Evolutionary conservation across 2,329 filamentous ascomycete species (phyloP).

Genomic region (Phialocephala subalpina): DNA sequence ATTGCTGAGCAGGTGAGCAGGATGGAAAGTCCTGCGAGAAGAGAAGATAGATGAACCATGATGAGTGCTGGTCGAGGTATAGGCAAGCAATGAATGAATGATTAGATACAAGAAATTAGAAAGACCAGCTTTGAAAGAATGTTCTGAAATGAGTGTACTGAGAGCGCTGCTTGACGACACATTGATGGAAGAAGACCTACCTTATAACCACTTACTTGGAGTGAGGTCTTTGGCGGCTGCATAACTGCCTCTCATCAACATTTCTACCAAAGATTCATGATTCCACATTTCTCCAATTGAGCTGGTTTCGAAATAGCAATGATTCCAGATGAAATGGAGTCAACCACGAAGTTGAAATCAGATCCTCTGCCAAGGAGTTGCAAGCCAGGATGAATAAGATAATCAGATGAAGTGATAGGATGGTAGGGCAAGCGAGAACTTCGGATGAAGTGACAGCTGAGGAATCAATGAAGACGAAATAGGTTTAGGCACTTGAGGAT

Average conservation of each 20-base stretch:
- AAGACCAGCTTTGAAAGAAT: background rate
- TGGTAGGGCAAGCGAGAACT: background rate
- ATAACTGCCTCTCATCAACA: background rate
- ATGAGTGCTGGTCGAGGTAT: background rate
- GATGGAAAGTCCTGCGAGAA: background rate
- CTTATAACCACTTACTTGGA: background rate
- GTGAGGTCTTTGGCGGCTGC: background rate
- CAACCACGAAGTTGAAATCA: background rate
- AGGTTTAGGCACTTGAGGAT: background rate
- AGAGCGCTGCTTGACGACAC: background rate
- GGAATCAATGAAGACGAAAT: background rate
- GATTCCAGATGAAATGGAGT: background rate
- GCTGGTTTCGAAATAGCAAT: background rate
- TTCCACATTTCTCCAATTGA: background rate
- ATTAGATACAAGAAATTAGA: background rate
- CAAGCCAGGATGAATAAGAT: background rate
- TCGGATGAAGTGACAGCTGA: background rate
- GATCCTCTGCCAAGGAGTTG: conserved; percentile 6
- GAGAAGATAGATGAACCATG: background rate
- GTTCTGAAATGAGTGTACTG: background rate
- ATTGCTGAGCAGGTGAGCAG: background rate
- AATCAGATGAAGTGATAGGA: conserved; percentile 1
- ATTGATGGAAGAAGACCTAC: background rate
- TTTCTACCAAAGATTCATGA: background rate
- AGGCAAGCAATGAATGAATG: background rate